Base-by-base conservation (phyloP, 1,284 basidiomycete species). In the Moniliella sp. region DNA sequence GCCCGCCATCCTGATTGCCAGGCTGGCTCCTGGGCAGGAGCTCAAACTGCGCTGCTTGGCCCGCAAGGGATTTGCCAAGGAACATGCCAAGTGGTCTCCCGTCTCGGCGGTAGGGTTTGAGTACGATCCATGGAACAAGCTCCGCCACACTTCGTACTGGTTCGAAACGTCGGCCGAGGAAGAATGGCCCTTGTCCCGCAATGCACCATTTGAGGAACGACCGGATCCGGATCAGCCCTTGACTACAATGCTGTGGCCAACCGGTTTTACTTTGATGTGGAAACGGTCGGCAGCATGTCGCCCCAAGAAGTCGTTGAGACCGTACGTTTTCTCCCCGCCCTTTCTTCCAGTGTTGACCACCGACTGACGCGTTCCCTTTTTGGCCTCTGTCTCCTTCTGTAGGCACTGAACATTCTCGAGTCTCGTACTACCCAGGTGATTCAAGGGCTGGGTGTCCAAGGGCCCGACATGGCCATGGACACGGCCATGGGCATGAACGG, bases 81-180 rank as follows among this genome's bases (percentile, higher is more conserved):
- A 94, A 58, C 91, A 99, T 57, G 84, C 91, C 4, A 99, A 99
- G 65, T 97, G 88, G 84, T 91, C 83, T 0, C 88, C 91, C 9
- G 79, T 84, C 36, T 79, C 83, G 1, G 84, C 91, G 1, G 75
- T 97, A 13, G 75, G 77, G 2, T 97, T 91, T 50, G 91, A 99
- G 64, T 99, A 99, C 53, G 91, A 99, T 62, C 91, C 91, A 9
- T 72, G 94, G 66, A 99, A 99, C 67, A 81, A 82, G 59, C 68
- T 99, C 18, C 73, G 83, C 36, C 91, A 99, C 63, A 97, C 91
- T 2, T 75, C 79, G 3, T 75, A 91, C 61, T 97, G 91, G 91
- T 84, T 71, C 59, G 91, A 99, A 65, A 23, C 43, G 15, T 7
- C 7, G 8, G 21, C 21, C 21, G n/a, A 23, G 21, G 21, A 7